A percentile compares a stretch with the other conserved stretches of the same genome.
These are phyloP conservation scores for Rhypophila decipiens DNA, from an alignment of 495 filamentous ascomycete genomes.

Conservation along the genomic window DNA sequence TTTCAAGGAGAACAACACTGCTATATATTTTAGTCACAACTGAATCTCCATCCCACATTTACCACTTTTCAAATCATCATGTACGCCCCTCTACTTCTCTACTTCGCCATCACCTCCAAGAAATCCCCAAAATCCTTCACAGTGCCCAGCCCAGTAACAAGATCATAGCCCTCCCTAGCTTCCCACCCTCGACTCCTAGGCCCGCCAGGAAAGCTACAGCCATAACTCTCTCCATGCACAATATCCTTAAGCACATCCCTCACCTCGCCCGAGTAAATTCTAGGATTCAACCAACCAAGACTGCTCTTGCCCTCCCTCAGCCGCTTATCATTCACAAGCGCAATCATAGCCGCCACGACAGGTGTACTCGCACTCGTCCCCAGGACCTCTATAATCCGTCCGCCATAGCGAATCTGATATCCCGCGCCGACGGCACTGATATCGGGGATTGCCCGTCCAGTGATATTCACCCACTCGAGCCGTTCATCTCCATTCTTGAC, in stretches of 20 bases:
- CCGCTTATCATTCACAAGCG: conserved; percentile 34
- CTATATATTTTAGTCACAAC: no score
- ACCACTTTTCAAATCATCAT: no score
- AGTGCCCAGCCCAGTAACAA: conserved; percentile 33
- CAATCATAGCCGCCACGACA: conserved; percentile 34
- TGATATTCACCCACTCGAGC: conserved; percentile 45
- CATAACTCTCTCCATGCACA: conserved; percentile 22
- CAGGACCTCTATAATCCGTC: conserved; percentile 24
- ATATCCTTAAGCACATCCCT: conserved; percentile 27
- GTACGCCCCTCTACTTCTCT: no score
- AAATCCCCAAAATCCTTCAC: conserved; percentile 30
- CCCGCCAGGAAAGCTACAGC: conserved; percentile 25
- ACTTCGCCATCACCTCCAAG: conserved; percentile 17
- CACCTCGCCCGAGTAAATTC: conserved; percentile 25
- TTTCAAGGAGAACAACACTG: no score
- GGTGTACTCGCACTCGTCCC: conserved; percentile 38
- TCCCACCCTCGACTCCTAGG: conserved; percentile 22
- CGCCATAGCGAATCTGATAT: conserved; percentile 30
- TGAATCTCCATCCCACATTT: no score
- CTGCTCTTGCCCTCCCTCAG: conserved; percentile 31
- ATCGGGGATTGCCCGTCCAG: conserved; percentile 69
- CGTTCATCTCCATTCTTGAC: conserved; percentile 28
- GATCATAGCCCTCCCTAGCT: conserved; percentile 29
- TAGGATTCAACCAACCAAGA: conserved; percentile 34
- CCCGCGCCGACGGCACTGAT: conserved; percentile 41